Evolutionary conservation across 192 early-diverging fungal genomes (phyloP), one percentile per base, ranked within the genome.

Genomic region (Umbelopsis isabellina): DNA sequence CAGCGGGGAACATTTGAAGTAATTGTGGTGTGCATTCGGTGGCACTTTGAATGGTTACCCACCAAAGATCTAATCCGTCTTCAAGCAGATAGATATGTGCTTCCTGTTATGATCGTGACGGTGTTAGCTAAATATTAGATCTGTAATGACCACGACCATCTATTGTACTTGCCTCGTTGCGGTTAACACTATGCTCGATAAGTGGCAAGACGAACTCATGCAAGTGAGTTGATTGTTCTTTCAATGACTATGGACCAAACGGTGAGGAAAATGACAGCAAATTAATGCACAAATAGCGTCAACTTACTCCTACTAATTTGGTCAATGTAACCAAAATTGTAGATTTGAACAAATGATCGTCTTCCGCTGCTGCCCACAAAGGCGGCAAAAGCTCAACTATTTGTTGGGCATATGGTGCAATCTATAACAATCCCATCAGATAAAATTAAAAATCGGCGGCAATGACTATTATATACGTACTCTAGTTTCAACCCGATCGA

Each of bases 11-110:
- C 1, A 98, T 87, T 16, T 72, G 73, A 21, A 87, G 65, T 5
- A 98, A 55, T 45, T 82, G 76, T 9, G 79, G 77, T 10, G 85
- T 87, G 22, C 82, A 74, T 12, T 72, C 33, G 1, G 87, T 66
- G 0, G 90, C 79, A 75, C 90, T 92, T 82, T 91, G 90, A 13
- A 98, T n/a, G 0, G 90, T 86, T 4, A 89, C 87, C 48, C 87
- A 85, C 96, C 95, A 97, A 16, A 98, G 82, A 66, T 96, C 94
- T n/a, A 97, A 81, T 2, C 88, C 92, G 68, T 98, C 96, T 70
- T 97, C 96, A 25, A 96, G 83, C 66, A 98, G 68, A 64, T 95
- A 96, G 7, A 94, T 80, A 79, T 94, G 90, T 2, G 84, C 87
- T 20, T 86, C 83, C 77, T 88, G 69, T 41, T 41, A 10, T 35